A percentile compares a stretch with the other conserved stretches of the same genome.
These are phyloP conservation scores for Tubosaeta brunneosetosa DNA, from an alignment of 768 basidiomycete species.

Conservation along the genomic window DNA sequence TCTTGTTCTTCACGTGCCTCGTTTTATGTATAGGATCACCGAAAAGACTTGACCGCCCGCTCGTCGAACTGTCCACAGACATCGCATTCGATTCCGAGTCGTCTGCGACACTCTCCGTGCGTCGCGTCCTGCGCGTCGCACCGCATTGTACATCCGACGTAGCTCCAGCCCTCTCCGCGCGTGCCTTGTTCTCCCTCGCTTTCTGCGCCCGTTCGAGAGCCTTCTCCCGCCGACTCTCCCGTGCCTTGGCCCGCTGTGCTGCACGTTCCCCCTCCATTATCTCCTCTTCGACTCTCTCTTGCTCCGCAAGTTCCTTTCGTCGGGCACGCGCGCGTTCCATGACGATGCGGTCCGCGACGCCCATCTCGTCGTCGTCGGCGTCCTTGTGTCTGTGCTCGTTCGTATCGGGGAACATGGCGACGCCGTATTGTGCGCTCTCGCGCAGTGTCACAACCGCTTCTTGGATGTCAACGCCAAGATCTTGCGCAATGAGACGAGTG, in stretches of 20 bases:
- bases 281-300: constrained; percentile 34
- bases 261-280: constrained; percentile 22
- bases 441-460: constrained; percentile 57
- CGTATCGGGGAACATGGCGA: constrained; percentile 72
- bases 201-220: constrained; percentile 20
- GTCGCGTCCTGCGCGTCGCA: constrained; percentile 2
- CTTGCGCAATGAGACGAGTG: constrained; percentile 74
- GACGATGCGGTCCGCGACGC: constrained; percentile 38
- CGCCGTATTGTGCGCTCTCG: constrained; percentile 79
- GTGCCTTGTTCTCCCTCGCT: constrained; percentile 4
- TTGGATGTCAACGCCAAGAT: constrained; percentile 46
- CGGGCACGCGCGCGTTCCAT: constrained; percentile 40
- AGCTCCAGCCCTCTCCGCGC: neutral
- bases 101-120: neutral
- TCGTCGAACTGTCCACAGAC: constrained; percentile 23
- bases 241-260: constrained; percentile 19
- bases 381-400: constrained; percentile 26
- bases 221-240: constrained; percentile 16
- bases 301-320: constrained; percentile 38
- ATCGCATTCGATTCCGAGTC: constrained; percentile 27
- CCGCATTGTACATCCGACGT: constrained; percentile 6
- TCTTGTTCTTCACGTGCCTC: neutral
- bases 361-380: constrained; percentile 32
- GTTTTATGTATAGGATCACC: too few species aligned
- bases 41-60: constrained; percentile 2